These are phyloP conservation scores for Perkinsus olseni DNA, from an alignment of 169 alveolate genomes.

Conservation along the genomic window DNA sequence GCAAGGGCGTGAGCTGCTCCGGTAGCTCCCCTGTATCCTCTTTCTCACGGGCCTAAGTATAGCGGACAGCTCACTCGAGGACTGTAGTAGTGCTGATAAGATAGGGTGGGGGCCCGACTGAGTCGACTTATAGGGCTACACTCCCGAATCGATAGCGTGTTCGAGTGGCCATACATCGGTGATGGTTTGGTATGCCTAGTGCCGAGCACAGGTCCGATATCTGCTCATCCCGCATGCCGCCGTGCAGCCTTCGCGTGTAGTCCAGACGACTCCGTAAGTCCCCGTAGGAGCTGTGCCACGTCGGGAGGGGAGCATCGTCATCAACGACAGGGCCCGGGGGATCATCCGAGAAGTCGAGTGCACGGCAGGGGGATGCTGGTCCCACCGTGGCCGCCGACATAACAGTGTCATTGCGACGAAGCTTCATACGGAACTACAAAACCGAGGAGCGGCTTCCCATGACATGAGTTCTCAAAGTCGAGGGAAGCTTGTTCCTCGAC, in stretches of 20 bases:
- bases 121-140: no score
- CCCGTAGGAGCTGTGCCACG: neutral
- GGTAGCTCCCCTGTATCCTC: neutral
- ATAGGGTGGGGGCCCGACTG: no score
- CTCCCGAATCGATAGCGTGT: no score
- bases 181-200: neutral
- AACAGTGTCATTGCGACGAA: neutral
- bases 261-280: neutral
- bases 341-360: neutral
- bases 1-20: neutral
- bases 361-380: neutral
- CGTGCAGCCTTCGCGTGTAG: neutral
- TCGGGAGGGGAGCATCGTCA: neutral
- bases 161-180: neutral
- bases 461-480: no score
- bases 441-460: no score
- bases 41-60: neutral
- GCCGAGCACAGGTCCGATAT: neutral
- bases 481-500: no score
- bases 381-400: neutral
- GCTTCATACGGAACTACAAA: neutral
- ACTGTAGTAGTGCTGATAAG: no score
- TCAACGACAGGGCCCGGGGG: neutral
- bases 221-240: neutral
- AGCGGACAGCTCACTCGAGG: no score